Evolutionary conservation across 352 stramenopile genomes (phyloP).

Genomic region (Pythium inflatum): DNA sequence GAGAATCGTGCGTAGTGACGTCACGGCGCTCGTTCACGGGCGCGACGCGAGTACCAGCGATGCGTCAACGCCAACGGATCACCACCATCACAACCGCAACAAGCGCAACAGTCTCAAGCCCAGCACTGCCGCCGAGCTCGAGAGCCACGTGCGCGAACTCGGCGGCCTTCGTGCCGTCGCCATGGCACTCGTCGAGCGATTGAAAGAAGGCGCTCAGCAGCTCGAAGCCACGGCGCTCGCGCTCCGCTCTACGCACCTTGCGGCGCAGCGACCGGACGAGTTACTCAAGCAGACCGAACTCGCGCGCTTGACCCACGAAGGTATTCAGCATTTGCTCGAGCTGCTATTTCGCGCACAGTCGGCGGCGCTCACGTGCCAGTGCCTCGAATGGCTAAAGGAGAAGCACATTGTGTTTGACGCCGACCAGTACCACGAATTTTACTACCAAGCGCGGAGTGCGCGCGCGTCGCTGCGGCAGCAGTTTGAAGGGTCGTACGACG

Average conservation of each 20-base stretch:
- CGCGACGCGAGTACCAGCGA: constrained; percentile 27
- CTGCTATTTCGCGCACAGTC: constrained; percentile 69
- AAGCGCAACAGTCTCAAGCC: constrained; percentile 5
- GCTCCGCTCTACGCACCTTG: neutral
- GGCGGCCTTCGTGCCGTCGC: constrained; percentile 69
- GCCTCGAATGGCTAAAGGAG: constrained; percentile 70
- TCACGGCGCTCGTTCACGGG: constrained; percentile 11
- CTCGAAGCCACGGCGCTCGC: constrained; percentile 42
- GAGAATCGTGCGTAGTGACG: constrained; percentile 46
- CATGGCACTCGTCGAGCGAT: constrained; percentile 67
- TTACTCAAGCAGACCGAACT: constrained; percentile 72
- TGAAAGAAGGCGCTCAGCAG: constrained; percentile 67
- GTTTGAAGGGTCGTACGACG: constrained; percentile 73
- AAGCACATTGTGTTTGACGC: constrained; percentile 51
- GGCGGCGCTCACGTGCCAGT: constrained; percentile 56
- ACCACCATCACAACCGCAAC: constrained; percentile 33
- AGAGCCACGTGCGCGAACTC: constrained; percentile 56
- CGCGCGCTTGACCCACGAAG: constrained; percentile 56
- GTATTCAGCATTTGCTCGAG: constrained; percentile 72
- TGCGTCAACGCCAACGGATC: neutral
- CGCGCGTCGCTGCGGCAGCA: constrained; percentile 63
- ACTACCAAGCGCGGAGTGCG: constrained; percentile 56
- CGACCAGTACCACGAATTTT: constrained; percentile 66
- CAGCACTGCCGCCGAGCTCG: constrained; percentile 35
- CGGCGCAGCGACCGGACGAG: constrained; percentile 19